Base-by-base conservation (phyloP, 495 filamentous ascomycete genomes). In the Penicillium angulare region DNA sequence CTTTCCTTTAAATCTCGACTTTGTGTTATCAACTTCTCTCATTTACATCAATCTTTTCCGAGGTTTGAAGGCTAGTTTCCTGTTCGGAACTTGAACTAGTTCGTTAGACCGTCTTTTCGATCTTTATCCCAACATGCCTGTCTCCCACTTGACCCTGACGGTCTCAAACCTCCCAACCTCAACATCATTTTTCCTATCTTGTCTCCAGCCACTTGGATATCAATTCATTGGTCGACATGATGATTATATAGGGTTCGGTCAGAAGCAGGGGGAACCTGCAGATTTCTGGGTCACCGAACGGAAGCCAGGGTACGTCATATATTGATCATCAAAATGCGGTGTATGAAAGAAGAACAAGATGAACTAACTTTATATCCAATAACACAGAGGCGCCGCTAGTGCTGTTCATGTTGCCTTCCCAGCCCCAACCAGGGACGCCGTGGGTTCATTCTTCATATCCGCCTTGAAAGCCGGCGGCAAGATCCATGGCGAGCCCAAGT, bases 151-250 rank as follows among this genome's bases (percentile, higher is more conserved):
- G 51, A 78, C 76, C 50, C 69, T 86, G 36, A 82, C 78, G 18
- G 89, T 92, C 59, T 84, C 82, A 38, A 82, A 92, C 63, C 85
- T 93, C 32, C 83, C 89, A 7, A 84, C 83, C 16, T 86, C 88
- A 7, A 84, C 82, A 35, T 92, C 87, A 1, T 92, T 92, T 74
- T 95, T 88, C 67, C 79, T 91, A 4, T 79, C 85, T 51, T 79
- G 89, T 56, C 73, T 86, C 38, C 84, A 87, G 52, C 87, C 89
- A 0, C 73, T 95, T 16, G 87, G 87, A 17, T 84, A 93, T 48
- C 78, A 78, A 42, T 95, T 82, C 64, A 77, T 91, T 49, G 73
- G 71, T 44, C 68, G 73, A 33, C 68, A 76, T 64, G 71, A 73
- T 36, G 71, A 72, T 9, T 72, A 76, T 46, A 79, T 84, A 58